These are phyloP conservation scores for Amanita thiersii DNA, from an alignment of 768 basidiomycete species.

Conservation along the genomic window DNA sequence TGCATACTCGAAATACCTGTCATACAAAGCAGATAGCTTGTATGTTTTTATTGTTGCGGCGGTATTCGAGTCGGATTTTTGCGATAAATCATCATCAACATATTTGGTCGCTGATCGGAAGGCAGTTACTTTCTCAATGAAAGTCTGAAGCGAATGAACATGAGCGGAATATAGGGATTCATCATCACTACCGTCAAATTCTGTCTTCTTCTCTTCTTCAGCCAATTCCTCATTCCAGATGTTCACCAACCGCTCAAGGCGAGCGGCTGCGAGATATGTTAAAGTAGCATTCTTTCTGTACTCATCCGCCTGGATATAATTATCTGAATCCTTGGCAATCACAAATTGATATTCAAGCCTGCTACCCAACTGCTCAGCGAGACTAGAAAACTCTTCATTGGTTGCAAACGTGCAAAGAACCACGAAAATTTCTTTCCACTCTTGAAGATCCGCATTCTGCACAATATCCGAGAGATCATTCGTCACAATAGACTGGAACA, in stretches of 20 bases:
- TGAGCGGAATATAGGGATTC: slow-evolving; percentile 70
- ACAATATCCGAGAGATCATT: slow-evolving; percentile 91
- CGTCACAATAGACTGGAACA: slow-evolving; percentile 91
- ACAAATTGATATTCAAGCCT: slow-evolving; percentile 82
- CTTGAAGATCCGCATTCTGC: slow-evolving; percentile 88
- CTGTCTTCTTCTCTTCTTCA: slow-evolving; percentile 56
- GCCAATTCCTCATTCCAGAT: slow-evolving; percentile 89
- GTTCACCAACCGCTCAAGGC: slow-evolving; percentile 77
- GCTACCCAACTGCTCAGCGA: slow-evolving; percentile 88
- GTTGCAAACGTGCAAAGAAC: slow-evolving; percentile 92
- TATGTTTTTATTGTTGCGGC: slow-evolving; percentile 46
- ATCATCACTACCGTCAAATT: slow-evolving; percentile 28
- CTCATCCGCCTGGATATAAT: slow-evolving; percentile 35
- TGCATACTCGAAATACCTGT: slow-evolving; percentile 93
- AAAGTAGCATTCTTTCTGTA: slow-evolving; percentile 84
- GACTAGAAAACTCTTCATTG: slow-evolving; percentile 74
- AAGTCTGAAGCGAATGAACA: slow-evolving; percentile 81
- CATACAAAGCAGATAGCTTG: slow-evolving; percentile 82
- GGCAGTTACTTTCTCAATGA: slow-evolving; percentile 94
- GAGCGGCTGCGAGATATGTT: slow-evolving; percentile 88
- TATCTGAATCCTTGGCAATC: slow-evolving; percentile 43
- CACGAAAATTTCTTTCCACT: slow-evolving; percentile 97
- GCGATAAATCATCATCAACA: slow-evolving; percentile 60
- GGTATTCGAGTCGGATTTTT: slow-evolving; percentile 27
- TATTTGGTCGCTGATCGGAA: slow-evolving; percentile 86